These are phyloP conservation scores for Exobasidium cylindrosporum DNA, from an alignment of 1,284 basidiomycete species.

Conservation along the genomic window DNA sequence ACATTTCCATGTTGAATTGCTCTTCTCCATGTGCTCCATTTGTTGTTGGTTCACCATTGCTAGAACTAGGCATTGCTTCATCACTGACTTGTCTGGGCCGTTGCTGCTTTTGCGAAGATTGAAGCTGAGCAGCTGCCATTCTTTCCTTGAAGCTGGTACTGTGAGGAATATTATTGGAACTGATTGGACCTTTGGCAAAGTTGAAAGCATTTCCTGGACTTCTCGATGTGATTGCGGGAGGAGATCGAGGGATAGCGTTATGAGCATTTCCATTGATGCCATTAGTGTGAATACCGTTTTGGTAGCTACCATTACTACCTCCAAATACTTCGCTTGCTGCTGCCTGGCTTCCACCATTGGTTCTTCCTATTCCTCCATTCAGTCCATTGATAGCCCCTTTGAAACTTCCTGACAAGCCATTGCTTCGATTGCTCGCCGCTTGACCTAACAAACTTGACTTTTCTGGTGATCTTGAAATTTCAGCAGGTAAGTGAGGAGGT, in stretches of 20 bases:
- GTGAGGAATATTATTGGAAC: neutral
- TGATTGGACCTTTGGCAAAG: conserved; percentile 4
- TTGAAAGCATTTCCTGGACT: conserved; percentile 13
- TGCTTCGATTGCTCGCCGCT: neutral
- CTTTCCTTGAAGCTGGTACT: conserved; percentile 6
- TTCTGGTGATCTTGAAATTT: conserved; percentile 20
- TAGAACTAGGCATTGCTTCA: neutral
- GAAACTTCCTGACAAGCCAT: neutral
- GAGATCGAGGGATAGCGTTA: neutral
- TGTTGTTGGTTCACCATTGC: neutral
- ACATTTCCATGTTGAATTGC: conserved; percentile 22
- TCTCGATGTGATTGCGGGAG: neutral
- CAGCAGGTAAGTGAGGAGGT: conserved; percentile 20
- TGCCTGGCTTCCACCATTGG: neutral
- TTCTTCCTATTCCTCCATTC: neutral
- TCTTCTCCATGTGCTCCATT: conserved; percentile 14
- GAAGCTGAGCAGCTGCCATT: neutral
- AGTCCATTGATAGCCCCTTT: no score
- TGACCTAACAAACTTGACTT: no score
- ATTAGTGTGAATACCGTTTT: neutral
- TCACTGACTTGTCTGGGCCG: neutral
- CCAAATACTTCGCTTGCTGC: neutral
- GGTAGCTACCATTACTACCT: no score
- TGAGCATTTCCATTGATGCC: neutral
- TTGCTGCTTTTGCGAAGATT: neutral